A percentile compares a stretch with the other conserved stretches of the same genome.
Evolutionary conservation across 345 rosid species (phyloP).

Genomic region (Bruguiera gymnorhiza): DNA sequence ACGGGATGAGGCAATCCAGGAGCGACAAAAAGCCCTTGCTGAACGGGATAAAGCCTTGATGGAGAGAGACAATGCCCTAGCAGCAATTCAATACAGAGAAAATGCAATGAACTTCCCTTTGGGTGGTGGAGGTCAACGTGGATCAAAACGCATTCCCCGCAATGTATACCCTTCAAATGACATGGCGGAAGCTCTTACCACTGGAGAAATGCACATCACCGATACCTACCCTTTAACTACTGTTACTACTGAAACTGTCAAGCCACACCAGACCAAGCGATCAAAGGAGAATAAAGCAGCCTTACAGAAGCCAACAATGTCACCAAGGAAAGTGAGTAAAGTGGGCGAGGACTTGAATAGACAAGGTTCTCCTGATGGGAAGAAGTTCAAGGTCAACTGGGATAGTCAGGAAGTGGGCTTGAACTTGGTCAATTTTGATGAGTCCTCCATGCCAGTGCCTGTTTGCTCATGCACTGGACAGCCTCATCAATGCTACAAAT

Average conservation of each 20-base stretch:
- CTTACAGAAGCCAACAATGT: slow-evolving; percentile 27
- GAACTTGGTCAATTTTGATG: slow-evolving; percentile 60
- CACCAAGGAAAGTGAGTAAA: slow-evolving; percentile 50
- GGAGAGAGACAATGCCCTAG: slow-evolving; percentile 78
- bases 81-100: slow-evolving; percentile 61
- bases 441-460: slow-evolving; percentile 69
- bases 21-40: slow-evolving; percentile 69
- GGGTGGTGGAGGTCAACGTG: slow-evolving; percentile 44
- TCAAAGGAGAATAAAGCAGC: slow-evolving; percentile 50
- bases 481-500: slow-evolving; percentile 85
- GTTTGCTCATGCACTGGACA: slow-evolving; percentile 86
- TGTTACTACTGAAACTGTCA: slow-evolving; percentile 43
- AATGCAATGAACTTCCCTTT: slow-evolving; percentile 43
- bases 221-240: slow-evolving; percentile 52
- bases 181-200: slow-evolving; percentile 36
- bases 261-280: slow-evolving; percentile 45
- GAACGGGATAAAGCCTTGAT: slow-evolving; percentile 75
- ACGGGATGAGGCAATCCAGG: slow-evolving; percentile 74
- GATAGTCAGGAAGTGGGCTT: slow-evolving; percentile 57
- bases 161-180: slow-evolving; percentile 37
- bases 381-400: slow-evolving; percentile 62
- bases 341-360: slow-evolving; percentile 56
- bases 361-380: slow-evolving; percentile 48
- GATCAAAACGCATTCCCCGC: slow-evolving; percentile 48
- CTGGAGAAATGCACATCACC: slow-evolving; percentile 38